Percentiles rank a stretch among this genome's conserved stretches.
These are phyloP conservation scores for Aspergillus fructus DNA, from an alignment of 2,329 filamentous ascomycete genomes.

Conservation along the genomic window DNA sequence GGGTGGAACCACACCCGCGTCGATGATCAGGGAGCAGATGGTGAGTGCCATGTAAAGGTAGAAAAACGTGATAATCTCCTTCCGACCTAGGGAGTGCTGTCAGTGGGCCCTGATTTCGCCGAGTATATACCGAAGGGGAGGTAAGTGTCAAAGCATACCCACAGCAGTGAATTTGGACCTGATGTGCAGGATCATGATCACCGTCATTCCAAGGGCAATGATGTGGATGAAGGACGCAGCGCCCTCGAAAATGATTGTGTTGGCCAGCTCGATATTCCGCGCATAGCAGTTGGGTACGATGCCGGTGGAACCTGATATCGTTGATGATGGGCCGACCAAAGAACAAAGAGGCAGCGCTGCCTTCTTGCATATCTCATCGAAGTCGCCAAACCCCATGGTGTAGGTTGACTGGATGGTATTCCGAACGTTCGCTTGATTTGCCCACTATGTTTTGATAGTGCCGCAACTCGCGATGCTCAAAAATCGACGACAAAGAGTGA, in stretches of 20 bases:
- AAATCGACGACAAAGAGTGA: neutral
- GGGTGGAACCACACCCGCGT: slow-evolving; percentile 87
- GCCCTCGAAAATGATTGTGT: slow-evolving; percentile 97
- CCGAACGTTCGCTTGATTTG: neutral
- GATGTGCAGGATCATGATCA: slow-evolving; percentile 96
- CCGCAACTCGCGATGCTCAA: neutral
- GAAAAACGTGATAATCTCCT: slow-evolving; percentile 85
- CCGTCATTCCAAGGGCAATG: slow-evolving; percentile 83
- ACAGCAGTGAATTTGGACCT: slow-evolving; percentile 98
- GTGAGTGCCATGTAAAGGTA: slow-evolving; percentile 93
- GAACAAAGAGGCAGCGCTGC: slow-evolving; percentile 85
- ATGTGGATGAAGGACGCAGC: slow-evolving; percentile 93
- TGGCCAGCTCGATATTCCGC: slow-evolving; percentile 90
- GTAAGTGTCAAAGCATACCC: slow-evolving; percentile 56
- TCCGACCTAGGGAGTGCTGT: slow-evolving; percentile 51
- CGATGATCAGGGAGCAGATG: slow-evolving; percentile 82
- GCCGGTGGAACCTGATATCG: slow-evolving; percentile 67
- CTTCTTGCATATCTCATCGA: slow-evolving; percentile 79
- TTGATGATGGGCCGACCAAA: slow-evolving; percentile 67
- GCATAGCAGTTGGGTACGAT: slow-evolving; percentile 92
- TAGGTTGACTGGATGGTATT: neutral
- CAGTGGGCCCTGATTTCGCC: neutral
- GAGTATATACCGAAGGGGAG: neutral
- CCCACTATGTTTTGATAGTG: too few species aligned
- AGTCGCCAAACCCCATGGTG: slow-evolving; percentile 80